Evolutionary conservation across 192 early-diverging fungal species (phyloP), one percentile per base, ranked within the genome.

Genomic region (Coemansia sp.): DNA sequence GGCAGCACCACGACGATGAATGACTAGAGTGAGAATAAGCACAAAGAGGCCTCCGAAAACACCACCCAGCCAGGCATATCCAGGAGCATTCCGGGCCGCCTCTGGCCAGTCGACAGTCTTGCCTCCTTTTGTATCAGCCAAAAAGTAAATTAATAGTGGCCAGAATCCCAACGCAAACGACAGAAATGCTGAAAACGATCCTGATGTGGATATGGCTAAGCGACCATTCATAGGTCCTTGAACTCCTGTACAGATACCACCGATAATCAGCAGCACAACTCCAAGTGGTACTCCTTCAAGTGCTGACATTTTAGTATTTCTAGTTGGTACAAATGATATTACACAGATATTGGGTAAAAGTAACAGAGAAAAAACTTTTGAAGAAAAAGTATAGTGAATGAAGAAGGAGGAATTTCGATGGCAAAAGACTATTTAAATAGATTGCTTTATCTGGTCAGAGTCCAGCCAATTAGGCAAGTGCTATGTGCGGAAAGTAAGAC

Each of bases 181-280:
- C 16, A 78, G 67, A 35, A 78, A 70, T n/a, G 74, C 63, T 6
- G 68, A 62, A 48, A 78, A 78, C 21, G 74, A 78, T 0, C 74
- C 74, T 0, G 63, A 51, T 14, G 68, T 78, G n/a, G 63, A 78
- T 21, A 70, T 66, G 9, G 68, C 67, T 11, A 78, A 53, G 13
- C 65, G 59, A 12, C 74, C 74, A 64, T 78, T 78, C 63, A 78
- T 62, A 18, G 74, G 74, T 21, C 74, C 74, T 48, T 78, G 74
- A 6, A 78, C 39, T 16, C 74, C 74, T 5, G 68, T 71, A 35
- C 67, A 78, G 21, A 78, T 18, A 2, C 74, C 74, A 18, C 68
- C 74, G 65, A 78, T 62, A 23, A 78, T 78, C n/a, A 78, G 74
- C 46, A 78, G 65, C 2, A 78, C 40, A 5, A 78, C 65, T 15